phyloP scores from a whole-genome alignment of 495 filamentous ascomycete genomes.

The Geoglossum glabrum region DNA sequence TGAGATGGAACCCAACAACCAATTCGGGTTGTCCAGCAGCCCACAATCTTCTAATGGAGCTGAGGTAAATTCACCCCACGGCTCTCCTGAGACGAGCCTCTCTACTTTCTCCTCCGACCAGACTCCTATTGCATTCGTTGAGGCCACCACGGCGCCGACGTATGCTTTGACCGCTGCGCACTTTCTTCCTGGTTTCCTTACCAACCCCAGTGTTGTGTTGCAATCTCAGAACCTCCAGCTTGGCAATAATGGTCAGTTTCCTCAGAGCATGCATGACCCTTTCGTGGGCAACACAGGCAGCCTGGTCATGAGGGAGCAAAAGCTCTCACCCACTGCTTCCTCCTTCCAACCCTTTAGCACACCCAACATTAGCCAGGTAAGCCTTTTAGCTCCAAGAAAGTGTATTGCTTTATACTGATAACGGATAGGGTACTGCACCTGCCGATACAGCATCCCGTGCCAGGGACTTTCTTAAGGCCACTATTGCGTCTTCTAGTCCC shows the following conservation, averaged over 20 bases:
- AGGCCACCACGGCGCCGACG: neutral
- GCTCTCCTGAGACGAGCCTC: conserved; percentile 40
- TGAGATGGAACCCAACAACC: neutral
- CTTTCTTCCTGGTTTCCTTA: neutral
- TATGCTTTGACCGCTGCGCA: neutral
- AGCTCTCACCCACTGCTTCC: conserved; percentile 19
- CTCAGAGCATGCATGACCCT: conserved; percentile 10
- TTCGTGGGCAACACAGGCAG: conserved; percentile 8
- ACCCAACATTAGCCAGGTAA: neutral
- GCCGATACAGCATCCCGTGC: neutral
- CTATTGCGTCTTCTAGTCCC: neutral
- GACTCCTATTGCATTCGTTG: neutral
- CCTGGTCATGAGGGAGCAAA: conserved; percentile 6
- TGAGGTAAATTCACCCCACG: conserved; percentile 29
- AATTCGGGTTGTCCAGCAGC: conserved; percentile 17
- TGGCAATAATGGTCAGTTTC: neutral
- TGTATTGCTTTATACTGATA: neutral
- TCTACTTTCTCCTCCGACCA: conserved; percentile 47
- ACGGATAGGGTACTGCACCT: neutral
- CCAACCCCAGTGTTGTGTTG: conserved; percentile 2
- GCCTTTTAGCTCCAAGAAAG: neutral
- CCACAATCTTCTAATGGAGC: conserved; percentile 36
- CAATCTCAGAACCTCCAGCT: neutral
- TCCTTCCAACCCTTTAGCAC: conserved; percentile 16
- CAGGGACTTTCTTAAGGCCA: neutral